Evolutionary conservation across 768 basidiomycete species (phyloP).

Genomic region (Fistulinella prunicolor): DNA sequence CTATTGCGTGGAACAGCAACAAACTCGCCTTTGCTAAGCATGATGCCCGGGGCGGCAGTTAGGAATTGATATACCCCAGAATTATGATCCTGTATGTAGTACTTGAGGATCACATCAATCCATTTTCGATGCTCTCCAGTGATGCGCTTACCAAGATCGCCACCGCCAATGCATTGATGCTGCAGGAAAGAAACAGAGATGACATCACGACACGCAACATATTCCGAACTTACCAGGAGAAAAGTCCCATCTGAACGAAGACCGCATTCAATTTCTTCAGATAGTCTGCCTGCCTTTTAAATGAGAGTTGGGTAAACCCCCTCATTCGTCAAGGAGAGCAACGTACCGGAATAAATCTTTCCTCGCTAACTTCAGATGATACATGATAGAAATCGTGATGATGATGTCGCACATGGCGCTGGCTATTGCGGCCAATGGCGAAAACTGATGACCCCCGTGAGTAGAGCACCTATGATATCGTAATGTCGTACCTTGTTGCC

Average conservation of each 20-base stretch:
- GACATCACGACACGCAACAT: neutral
- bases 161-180: slow-evolving; percentile 10
- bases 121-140: neutral
- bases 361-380: slow-evolving; percentile 11
- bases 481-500: slow-evolving; percentile 3
- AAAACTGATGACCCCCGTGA: slow-evolving; percentile 4
- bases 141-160: slow-evolving; percentile 9
- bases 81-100: slow-evolving; percentile 10
- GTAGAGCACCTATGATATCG: neutral
- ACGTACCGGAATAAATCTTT: slow-evolving; percentile 10
- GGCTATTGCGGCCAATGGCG: slow-evolving; percentile 7
- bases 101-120: slow-evolving; percentile 10
- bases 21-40: slow-evolving; percentile 19
- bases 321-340: neutral
- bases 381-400: slow-evolving; percentile 16
- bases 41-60: slow-evolving; percentile 3
- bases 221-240: slow-evolving; percentile 14
- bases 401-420: slow-evolving; percentile 20
- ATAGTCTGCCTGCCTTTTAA: slow-evolving; percentile 5
- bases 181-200: neutral
- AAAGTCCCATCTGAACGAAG: slow-evolving; percentile 19
- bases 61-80: slow-evolving; percentile 2
- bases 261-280: slow-evolving; percentile 12
- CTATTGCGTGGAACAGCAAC: neutral
- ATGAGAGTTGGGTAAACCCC: neutral